Evolutionary conservation across 805 yeast genomes (phyloP).

Genomic region (Saccharomycopsis microspora): DNA sequence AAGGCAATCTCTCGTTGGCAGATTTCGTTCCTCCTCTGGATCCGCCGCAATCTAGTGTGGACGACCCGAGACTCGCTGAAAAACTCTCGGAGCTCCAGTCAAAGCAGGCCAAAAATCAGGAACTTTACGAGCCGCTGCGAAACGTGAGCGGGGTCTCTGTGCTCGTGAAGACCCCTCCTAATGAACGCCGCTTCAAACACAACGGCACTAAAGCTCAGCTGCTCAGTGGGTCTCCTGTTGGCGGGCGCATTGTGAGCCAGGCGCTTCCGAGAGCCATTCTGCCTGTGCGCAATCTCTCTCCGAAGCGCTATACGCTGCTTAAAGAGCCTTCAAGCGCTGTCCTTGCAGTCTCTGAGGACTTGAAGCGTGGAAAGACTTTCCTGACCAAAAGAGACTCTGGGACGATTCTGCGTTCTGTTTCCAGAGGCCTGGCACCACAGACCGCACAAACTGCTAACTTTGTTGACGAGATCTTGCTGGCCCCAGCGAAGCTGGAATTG

Average conservation of each 20-base stretch:
- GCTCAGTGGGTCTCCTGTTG: neutral
- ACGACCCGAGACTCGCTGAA: neutral
- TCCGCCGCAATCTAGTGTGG: neutral
- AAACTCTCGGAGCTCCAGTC: neutral
- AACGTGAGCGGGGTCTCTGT: neutral
- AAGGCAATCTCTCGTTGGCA: slow-evolving; percentile 13
- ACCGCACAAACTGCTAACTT: neutral
- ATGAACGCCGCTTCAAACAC: neutral
- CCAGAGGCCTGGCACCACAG: neutral
- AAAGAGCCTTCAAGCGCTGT: neutral
- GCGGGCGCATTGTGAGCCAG: no score
- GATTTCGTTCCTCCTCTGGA: slow-evolving; percentile 4
- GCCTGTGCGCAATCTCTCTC: neutral
- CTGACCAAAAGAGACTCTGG: neutral
- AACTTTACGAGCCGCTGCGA: neutral
- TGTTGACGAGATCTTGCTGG: no score
- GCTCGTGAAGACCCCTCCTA: neutral
- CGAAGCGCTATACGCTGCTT: neutral
- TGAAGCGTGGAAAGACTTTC: slow-evolving; percentile 2
- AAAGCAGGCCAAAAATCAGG: neutral
- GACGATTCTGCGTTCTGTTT: neutral
- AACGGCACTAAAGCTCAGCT: neutral
- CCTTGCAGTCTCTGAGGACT: neutral
- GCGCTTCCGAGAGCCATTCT: no score
- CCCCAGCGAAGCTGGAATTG: no score